Evolutionary conservation across 2,329 filamentous ascomycete species (phyloP), one percentile per base, ranked within the genome.

Genomic region (Plectosphaerella cucumerina): DNA sequence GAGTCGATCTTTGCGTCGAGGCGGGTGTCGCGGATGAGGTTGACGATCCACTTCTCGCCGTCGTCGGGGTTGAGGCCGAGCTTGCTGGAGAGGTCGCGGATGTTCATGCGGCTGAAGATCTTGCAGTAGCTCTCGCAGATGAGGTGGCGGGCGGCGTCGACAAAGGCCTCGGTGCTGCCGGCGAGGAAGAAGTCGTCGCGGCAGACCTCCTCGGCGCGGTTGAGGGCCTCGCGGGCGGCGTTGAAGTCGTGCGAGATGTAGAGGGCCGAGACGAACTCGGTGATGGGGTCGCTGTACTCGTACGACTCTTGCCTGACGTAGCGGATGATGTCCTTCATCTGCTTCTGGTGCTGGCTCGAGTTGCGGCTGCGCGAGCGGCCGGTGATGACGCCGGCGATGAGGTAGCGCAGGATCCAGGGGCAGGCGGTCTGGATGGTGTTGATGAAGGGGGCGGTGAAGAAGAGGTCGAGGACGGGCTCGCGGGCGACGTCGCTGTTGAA

Each of bases 121-220:
- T 97, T 97, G 89, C 94, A 99, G 82, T 99, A 99, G 70, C 86
- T 91, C 79, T 99, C 94, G 50, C 93, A 97, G 70, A 99, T 97
- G 54, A 99, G 80, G 78, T 99, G 94, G 65, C 94, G 83, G 37
- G 94, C 94, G 46, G 90, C 87, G 66, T 97, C 93, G 57, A 99
- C 90, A 67, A 99, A 99, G 41, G 85, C 79, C 62, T 97, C 93
- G 33, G 89, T 85, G 4, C 89, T 84, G 18, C 85, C 86, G 51
- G 88, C 84, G 52, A 99, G 82, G 87, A 99, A 99, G 80, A 99
- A 97, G 73, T 99, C 94, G 64, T 85, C 84, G 62, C 89, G 88
- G 62, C 97, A 82, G 58, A 99, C 90, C 70, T 94, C 86, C 73
- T 97, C 93, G 23, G 93, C 92, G 68, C 90, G 85, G 48, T 80